Evolutionary conservation across 306 rosid genomes (phyloP), one percentile per base, ranked within the genome.

Genomic region (Cajanus cajan): DNA sequence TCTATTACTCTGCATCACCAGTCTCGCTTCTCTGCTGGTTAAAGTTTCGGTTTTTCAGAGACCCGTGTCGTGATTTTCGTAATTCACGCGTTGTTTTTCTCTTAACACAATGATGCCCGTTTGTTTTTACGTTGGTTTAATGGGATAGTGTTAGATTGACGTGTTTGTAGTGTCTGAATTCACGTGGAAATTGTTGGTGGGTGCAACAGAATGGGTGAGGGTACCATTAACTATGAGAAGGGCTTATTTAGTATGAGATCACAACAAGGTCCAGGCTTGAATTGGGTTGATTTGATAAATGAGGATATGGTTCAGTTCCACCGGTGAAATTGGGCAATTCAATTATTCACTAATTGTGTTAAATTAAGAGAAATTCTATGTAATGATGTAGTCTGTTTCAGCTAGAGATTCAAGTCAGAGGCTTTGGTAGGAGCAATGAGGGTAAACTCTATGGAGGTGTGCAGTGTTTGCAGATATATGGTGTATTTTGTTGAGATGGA

Each of bases 1-100:
- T 37, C 1, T 47, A 4, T 47, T 47, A 16, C 55, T 47, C 51
- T 12, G 57, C 9, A 39, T 41, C 34, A 13, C 6, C 16, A 63
- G 22, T 79, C 62, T 55, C 73, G 66, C 39, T 52, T 11, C 39
- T 2, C 14, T 50, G 2, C 7, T 25, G 40, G 25, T 73, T 45
- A 51, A 81, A 73, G 74, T 59, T 85, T 73, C 44, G 50, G 70
- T 76, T 18, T 68, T 68, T 68, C 15, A 36, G 45, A 71, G 2
- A 31, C 67, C 66, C 78, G 11, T 50, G 4, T 67, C 62, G 59
- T 54, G 33, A 74, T 78, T 74, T 78, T 73, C 15, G 47, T 63
- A 11, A 4, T 78, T 71, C 71, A 34, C 28, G 9, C 50, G 43
- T 41, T 61, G 36, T 63, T 77, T 81, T 28, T 61, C 31, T 45